Evolutionary conservation across 164 flowering plant species (phyloP).

Genomic region (Magnolia changhungtana): DNA sequence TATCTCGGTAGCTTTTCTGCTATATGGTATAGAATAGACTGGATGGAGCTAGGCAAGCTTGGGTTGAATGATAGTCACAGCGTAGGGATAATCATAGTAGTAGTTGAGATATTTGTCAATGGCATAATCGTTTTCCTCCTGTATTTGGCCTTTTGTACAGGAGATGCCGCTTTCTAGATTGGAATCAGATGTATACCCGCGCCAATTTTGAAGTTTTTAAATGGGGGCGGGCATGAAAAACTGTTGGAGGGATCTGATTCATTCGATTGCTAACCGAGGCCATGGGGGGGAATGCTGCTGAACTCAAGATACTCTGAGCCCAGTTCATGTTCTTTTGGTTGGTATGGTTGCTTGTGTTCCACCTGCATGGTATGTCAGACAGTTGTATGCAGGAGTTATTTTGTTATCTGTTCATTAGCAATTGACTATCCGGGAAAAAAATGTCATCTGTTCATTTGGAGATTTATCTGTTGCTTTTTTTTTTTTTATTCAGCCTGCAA

Average conservation of each 20-base stretch:
- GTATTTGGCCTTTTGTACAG: conserved; percentile 81
- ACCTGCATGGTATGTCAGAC: neutral
- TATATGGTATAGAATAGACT: neutral
- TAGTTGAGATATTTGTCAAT: conserved; percentile 50
- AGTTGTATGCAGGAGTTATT: neutral
- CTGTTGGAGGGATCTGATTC: conserved; percentile 19
- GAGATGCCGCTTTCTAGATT: conserved; percentile 41
- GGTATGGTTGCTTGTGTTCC: neutral
- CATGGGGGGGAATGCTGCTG: neutral
- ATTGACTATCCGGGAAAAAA: neutral
- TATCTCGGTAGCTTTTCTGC: conserved; percentile 8
- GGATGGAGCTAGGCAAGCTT: conserved; percentile 22
- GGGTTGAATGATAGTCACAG: conserved; percentile 34
- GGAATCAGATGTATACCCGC: conserved; percentile 33
- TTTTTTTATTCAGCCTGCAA: neutral
- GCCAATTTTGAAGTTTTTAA: conserved; percentile 30
- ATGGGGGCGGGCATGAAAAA: conserved; percentile 24
- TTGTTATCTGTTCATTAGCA: neutral
- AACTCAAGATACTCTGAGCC: neutral
- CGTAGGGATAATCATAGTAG: conserved; percentile 58
- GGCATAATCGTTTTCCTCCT: conserved; percentile 75
- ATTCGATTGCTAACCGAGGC: conserved; percentile 10
- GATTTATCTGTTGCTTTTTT: neutral
- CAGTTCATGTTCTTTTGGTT: conserved; percentile 5
- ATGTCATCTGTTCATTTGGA: neutral